Evolutionary conservation across 257 asterid genomes (phyloP).

Genomic region (Salvia rosmarinus): DNA sequence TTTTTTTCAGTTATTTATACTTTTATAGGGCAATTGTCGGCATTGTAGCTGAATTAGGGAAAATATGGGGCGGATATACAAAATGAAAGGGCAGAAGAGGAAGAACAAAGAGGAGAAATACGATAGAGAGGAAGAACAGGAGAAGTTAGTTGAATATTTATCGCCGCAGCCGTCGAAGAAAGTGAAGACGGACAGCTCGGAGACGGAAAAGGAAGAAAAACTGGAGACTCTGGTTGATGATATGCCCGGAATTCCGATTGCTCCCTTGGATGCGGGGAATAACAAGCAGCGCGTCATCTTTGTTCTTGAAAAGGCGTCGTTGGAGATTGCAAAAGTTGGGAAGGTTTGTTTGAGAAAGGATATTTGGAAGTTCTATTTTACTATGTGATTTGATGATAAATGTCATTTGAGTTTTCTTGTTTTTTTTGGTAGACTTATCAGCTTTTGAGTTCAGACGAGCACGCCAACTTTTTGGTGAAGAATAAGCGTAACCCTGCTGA

Average conservation of each 20-base stretch:
- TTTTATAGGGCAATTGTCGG: not conserved
- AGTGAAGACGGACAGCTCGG: slow-evolving; percentile 40
- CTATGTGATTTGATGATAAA: not conserved
- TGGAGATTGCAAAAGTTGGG: slow-evolving; percentile 91
- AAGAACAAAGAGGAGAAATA: slow-evolving; percentile 51
- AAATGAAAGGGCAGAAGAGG: slow-evolving; percentile 63
- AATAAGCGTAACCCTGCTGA: too few species aligned
- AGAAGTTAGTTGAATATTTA: slow-evolving; percentile 23
- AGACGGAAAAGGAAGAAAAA: slow-evolving; percentile 42
- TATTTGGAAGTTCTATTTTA: not conserved
- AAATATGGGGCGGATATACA: slow-evolving; percentile 47
- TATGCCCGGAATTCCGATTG: slow-evolving; percentile 71
- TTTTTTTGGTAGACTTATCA: too few species aligned
- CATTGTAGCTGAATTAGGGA: slow-evolving; percentile 5
- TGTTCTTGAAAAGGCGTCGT: slow-evolving; percentile 79
- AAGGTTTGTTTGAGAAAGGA: slow-evolving; percentile 54
- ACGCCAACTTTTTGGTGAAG: too few species aligned
- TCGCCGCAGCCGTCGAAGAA: slow-evolving; percentile 39
- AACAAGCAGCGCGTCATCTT: slow-evolving; percentile 67
- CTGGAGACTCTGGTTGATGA: slow-evolving; percentile 44
- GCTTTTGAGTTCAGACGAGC: too few species aligned
- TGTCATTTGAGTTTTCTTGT: not conserved
- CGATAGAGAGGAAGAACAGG: slow-evolving; percentile 33
- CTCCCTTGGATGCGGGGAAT: slow-evolving; percentile 34
- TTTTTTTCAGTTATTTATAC: slow-evolving; percentile 1